Base-by-base conservation (phyloP, 2,329 filamentous ascomycete genomes). In the Bipolaris victoriae region DNA sequence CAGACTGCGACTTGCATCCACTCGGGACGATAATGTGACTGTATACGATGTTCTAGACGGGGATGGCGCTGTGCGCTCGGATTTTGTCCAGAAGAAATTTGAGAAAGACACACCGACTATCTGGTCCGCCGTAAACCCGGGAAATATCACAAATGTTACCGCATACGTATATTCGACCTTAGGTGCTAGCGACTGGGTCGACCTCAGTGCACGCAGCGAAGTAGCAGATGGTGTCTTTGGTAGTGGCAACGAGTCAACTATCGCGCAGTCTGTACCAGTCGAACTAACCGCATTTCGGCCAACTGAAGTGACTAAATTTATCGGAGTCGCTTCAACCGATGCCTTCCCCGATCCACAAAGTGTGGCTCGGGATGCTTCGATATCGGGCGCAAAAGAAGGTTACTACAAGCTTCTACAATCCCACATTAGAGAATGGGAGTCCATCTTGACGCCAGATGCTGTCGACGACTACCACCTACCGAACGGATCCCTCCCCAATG, bases 41-140 rank as follows among this genome's bases (percentile, higher is more conserved):
- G 79, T 91, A 2, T 86, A 85, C 11, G 90, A 91, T 71, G 78
- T 90, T 0, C 69, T 91, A 4, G 87, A 91, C 63, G 89, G 89
- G 0, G 82, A 84, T 61, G 84, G 85, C 64, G 88, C 89, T n/a
- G 84, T 88, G 7, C 82, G 88, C 13, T 85, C 87, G 0, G 81
- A 85, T 41, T 83, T 86, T 57, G 81, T 82, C 1, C 79, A 80
- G 1, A 89, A 86, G 24, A 83, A 82, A 1, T 76, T 80, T 36
- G 84, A 87, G 37, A 72, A 79, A 1, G 78, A 81, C 16, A 77
- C 72, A 10, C 70, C 76, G 10, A 79, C 83, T 1, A 88, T 92
- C 41, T 90, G 84, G 78, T 82, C 86, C 2, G 84, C 87, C 1
- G 88, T 92, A 1, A 82, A 82, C 24, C 89, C 89, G 0, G 75